A percentile compares a stretch with the other conserved stretches of the same genome.
These are phyloP conservation scores for Talaromyces ruber DNA, from an alignment of 495 filamentous ascomycete species.

Conservation along the genomic window DNA sequence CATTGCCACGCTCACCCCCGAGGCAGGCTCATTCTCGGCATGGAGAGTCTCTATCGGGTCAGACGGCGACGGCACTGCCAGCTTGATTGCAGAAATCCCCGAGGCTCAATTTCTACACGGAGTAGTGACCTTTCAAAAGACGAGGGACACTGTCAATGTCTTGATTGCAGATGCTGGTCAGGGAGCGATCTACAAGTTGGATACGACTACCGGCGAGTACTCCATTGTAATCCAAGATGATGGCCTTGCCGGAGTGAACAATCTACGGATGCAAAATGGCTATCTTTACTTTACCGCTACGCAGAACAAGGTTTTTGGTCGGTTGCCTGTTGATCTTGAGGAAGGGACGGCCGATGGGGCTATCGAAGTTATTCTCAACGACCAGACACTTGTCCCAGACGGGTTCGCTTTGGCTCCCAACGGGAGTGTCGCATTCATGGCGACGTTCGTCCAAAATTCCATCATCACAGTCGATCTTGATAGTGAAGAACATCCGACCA, in stretches of 20 bases:
- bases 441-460: slow-evolving; percentile 21
- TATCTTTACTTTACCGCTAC: slow-evolving; percentile 34
- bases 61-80: slow-evolving; percentile 2
- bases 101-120: slow-evolving; percentile 32
- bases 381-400: slow-evolving; percentile 17
- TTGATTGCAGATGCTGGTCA: slow-evolving; percentile 31
- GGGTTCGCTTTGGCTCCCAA: slow-evolving; percentile 23
- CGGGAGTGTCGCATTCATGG: slow-evolving; percentile 27
- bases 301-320: slow-evolving; percentile 20
- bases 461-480: slow-evolving; percentile 17
- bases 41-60: slow-evolving; percentile 28
- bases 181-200: slow-evolving; percentile 25
- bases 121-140: slow-evolving; percentile 18
- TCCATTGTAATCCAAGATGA: slow-evolving; percentile 20
- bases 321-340: slow-evolving; percentile 18
- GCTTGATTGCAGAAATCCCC: slow-evolving; percentile 25
- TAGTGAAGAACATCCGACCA: slow-evolving; percentile 14
- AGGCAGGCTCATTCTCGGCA: slow-evolving; percentile 25
- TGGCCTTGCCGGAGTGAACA: slow-evolving; percentile 30
- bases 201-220: slow-evolving; percentile 23
- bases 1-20: slow-evolving; percentile 14
- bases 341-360: slow-evolving; percentile 17
- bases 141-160: slow-evolving; percentile 13
- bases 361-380: slow-evolving; percentile 22
- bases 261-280: slow-evolving; percentile 17